Conservation (phyloP, 2,329 filamentous ascomycete genomes). For the Nemania serpens region DNA sequence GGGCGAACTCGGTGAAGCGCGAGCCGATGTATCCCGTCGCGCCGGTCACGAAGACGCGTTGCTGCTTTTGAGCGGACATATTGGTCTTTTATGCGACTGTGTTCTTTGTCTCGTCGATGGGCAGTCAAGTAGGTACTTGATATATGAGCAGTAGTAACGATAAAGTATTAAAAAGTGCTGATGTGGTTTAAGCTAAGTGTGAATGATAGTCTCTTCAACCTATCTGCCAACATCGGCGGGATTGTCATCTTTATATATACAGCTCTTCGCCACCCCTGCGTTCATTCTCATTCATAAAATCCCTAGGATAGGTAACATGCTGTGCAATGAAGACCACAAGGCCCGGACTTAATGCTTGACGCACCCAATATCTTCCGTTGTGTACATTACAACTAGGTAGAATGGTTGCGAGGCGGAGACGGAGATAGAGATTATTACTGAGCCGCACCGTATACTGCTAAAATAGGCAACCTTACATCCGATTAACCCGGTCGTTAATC, state of each 20-base stretch:
- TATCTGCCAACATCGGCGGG: not conserved
- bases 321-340: not conserved
- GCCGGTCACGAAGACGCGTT: conserved; percentile 47
- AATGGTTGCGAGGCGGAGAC: not conserved
- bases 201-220: not conserved
- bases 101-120: not conserved
- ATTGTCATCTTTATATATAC: conserved; percentile 1
- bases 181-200: not conserved
- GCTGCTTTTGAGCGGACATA: conserved; percentile 28
- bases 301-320: not conserved
- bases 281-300: not conserved
- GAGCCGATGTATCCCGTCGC: conserved; percentile 47
- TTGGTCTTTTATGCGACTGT: not conserved
- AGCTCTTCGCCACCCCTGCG: not conserved
- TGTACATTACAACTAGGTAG: not conserved
- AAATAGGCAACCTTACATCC: not conserved
- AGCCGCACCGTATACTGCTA: not conserved
- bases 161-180: not conserved
- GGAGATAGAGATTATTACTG: not conserved
- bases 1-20: conserved; percentile 43
- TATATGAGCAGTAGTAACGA: not conserved
- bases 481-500: not conserved
- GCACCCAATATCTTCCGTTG: not conserved
- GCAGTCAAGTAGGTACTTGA: not conserved
- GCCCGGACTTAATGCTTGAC: not conserved